Percentiles rank a stretch among this genome's conserved stretches.
phyloP scores from a whole-genome alignment of 805 yeast species.

The Starmerella vaccinii region DNA sequence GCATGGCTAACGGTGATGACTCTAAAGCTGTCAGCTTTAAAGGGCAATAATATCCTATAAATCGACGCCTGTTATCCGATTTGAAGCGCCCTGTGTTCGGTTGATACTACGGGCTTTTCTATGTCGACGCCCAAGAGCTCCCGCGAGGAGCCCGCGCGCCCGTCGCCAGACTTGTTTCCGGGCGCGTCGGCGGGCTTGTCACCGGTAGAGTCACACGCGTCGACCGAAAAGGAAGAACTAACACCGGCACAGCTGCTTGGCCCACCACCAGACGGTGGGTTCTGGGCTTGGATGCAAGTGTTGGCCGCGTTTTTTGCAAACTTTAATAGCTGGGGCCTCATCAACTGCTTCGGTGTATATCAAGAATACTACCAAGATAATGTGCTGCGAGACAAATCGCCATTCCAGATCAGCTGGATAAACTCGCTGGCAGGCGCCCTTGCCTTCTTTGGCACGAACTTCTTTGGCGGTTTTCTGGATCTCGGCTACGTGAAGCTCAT shows the following conservation, averaged over 20 bases:
- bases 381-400: constrained; percentile 10
- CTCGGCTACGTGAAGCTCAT: constrained; percentile 24
- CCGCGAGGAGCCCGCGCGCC: too few relatives aligned
- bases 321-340: constrained; percentile 25
- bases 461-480: constrained; percentile 30
- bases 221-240: neutral
- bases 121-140: too few relatives aligned
- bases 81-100: too few relatives aligned
- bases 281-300: constrained; percentile 26
- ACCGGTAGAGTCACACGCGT: neutral
- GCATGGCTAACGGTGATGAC: too few relatives aligned
- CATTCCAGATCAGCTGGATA: constrained; percentile 25
- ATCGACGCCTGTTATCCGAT: too few relatives aligned
- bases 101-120: too few relatives aligned
- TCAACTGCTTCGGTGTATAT: constrained; percentile 25
- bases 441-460: constrained; percentile 20
- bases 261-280: constrained; percentile 27
- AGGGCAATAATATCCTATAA: too few relatives aligned
- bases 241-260: constrained; percentile 31
- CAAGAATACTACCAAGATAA: constrained; percentile 22
- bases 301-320: constrained; percentile 23
- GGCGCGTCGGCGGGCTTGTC: neutral
- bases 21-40: too few relatives aligned
- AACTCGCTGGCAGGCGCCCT: constrained; percentile 19
- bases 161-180: too few relatives aligned